Evolutionary conservation across 148 eudicot species (phyloP).

Genomic region (Mesembryanthemum crystallinum): DNA sequence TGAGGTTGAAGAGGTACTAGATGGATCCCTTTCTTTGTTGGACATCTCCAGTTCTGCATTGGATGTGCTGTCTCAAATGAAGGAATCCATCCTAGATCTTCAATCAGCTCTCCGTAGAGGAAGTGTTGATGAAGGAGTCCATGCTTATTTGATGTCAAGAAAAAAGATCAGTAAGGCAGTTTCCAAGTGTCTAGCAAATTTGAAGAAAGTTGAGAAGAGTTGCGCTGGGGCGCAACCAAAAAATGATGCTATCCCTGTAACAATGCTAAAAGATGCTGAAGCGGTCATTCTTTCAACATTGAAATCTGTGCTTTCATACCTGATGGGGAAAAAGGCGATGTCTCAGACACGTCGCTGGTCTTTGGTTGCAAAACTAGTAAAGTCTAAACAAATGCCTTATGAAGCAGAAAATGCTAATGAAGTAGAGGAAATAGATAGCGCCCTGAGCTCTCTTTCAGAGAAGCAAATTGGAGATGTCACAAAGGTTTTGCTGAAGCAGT

Average conservation of each 20-base stretch:
- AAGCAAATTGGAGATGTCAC: not conserved
- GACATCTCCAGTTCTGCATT: slow-evolving; percentile 30
- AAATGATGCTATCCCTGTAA: not conserved
- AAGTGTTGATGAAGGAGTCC: slow-evolving; percentile 10
- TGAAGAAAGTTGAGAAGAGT: slow-evolving; percentile 27
- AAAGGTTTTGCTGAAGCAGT: not conserved
- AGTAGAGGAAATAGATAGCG: slow-evolving; percentile 24
- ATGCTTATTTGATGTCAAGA: slow-evolving; percentile 28
- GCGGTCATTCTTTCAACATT: slow-evolving; percentile 24
- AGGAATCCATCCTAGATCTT: slow-evolving; percentile 34
- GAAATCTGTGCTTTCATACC: slow-evolving; percentile 25
- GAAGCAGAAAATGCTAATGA: slow-evolving; percentile 1
- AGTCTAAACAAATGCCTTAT: not conserved
- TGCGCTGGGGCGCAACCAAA: not conserved
- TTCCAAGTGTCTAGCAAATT: slow-evolving; percentile 32
- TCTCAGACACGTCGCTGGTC: slow-evolving; percentile 32
- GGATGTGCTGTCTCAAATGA: slow-evolving; percentile 27
- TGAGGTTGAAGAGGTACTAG: slow-evolving; percentile 25
- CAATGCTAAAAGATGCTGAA: slow-evolving; percentile 35
- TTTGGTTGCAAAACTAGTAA: slow-evolving; percentile 19
- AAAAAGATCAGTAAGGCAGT: slow-evolving; percentile 39
- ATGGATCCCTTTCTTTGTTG: slow-evolving; percentile 33
- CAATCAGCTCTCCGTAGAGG: slow-evolving; percentile 42
- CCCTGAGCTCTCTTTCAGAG: not conserved
- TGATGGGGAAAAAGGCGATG: slow-evolving; percentile 24